Evolutionary conservation across 495 filamentous ascomycete species (phyloP).

Genomic region (Penicillium dipodomyicola): DNA sequence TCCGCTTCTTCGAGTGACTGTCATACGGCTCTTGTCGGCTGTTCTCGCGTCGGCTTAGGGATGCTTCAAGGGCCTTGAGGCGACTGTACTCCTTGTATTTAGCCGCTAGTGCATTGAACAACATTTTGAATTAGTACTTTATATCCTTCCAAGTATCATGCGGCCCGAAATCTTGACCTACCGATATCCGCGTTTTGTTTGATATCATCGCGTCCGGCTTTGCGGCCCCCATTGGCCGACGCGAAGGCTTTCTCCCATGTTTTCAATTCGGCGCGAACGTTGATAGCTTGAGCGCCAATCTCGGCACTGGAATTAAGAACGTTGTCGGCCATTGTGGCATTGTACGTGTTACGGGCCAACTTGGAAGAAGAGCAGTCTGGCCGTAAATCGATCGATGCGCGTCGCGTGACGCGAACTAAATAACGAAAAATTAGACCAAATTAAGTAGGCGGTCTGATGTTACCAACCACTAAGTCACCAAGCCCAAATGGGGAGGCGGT

Average conservation of each 20-base stretch:
- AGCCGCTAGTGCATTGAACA: conserved; percentile 50
- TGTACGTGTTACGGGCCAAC: neutral
- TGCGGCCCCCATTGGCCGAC: conserved; percentile 62
- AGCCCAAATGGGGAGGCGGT: neutral
- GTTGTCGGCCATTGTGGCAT: conserved; percentile 38
- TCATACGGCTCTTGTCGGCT: conserved; percentile 24
- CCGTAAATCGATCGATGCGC: conserved; percentile 2
- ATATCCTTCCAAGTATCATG: neutral
- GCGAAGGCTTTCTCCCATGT: conserved; percentile 82
- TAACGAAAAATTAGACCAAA: neutral
- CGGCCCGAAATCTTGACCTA: conserved; percentile 33
- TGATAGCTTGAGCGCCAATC: conserved; percentile 26
- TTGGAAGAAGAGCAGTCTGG: too few relatives aligned
- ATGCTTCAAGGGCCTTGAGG: conserved; percentile 56
- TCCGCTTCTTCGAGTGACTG: conserved; percentile 41
- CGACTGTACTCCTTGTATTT: conserved; percentile 93
- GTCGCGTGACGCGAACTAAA: conserved; percentile 28
- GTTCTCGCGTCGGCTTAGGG: conserved; percentile 29
- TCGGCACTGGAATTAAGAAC: conserved; percentile 26
- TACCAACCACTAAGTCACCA: too few relatives aligned
- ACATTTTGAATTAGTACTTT: neutral
- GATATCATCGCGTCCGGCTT: conserved; percentile 81
- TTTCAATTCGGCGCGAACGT: conserved; percentile 74
- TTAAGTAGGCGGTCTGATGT: neutral
- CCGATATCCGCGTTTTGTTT: conserved; percentile 80